Conservation (phyloP, 2,329 filamentous ascomycete species). For the Fusarium beomiforme region DNA sequence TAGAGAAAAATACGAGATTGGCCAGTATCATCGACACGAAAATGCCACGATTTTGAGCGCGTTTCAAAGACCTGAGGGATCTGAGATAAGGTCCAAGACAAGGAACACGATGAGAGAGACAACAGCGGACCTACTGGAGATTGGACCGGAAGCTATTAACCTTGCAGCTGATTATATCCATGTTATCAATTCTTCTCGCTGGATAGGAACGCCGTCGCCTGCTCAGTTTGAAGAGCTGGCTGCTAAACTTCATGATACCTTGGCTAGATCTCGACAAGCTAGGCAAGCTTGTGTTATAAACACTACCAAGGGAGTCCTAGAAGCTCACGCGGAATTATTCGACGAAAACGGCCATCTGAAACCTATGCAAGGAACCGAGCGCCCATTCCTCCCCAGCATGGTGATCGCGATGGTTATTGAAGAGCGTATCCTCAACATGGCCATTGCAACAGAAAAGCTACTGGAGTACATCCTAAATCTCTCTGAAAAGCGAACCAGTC, state of each 20-base stretch:
- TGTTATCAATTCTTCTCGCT: constrained; percentile 45
- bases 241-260: constrained; percentile 28
- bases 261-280: constrained; percentile 42
- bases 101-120: constrained; percentile 46
- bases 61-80: constrained; percentile 50
- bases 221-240: constrained; percentile 36
- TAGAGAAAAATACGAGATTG: constrained; percentile 27
- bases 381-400: constrained; percentile 51
- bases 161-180: constrained; percentile 41
- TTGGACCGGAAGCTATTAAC: constrained; percentile 36
- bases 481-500: constrained; percentile 47
- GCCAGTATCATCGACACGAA: constrained; percentile 45
- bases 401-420: constrained; percentile 59
- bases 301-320: constrained; percentile 54
- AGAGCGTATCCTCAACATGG: constrained; percentile 50
- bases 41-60: constrained; percentile 49
- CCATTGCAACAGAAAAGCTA: constrained; percentile 45
- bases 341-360: constrained; percentile 53
- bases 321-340: constrained; percentile 53
- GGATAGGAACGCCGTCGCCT: constrained; percentile 40
- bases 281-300: constrained; percentile 42
- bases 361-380: constrained; percentile 29
- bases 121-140: constrained; percentile 40
- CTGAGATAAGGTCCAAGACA: constrained; percentile 46
- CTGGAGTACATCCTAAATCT: constrained; percentile 51